Percentiles rank a stretch among this genome's conserved stretches.
phyloP scores from a whole-genome alignment of 192 early-diverging fungal species.

The Backusella morwellensis region DNA sequence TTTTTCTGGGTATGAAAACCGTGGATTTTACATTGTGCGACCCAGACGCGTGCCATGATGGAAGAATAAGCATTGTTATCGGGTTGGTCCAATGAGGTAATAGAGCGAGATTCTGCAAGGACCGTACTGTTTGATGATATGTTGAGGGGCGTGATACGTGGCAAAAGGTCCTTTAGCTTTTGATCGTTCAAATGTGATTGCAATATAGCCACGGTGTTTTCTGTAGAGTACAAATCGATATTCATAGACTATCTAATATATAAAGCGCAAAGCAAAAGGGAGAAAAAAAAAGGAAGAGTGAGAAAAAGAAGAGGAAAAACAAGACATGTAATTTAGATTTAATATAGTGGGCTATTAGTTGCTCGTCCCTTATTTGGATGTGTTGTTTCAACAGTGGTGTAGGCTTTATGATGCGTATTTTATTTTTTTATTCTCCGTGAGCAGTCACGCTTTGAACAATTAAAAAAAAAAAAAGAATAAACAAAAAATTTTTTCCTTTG shows the following conservation, averaged over 20 bases:
- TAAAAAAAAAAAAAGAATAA: neutral
- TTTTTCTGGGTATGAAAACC: constrained; percentile 2
- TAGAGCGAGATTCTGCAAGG: neutral
- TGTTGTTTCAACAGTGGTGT: neutral
- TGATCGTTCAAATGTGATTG: neutral
- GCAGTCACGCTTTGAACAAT: neutral
- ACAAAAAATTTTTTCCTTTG: constrained; percentile 3
- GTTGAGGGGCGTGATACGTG: neutral
- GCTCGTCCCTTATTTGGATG: neutral
- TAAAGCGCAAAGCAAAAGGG: neutral
- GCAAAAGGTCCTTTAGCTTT: neutral
- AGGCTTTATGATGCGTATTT: too few species aligned
- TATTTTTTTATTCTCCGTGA: neutral
- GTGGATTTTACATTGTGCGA: constrained; percentile 2
- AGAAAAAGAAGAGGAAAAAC: neutral
- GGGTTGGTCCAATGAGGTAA: neutral
- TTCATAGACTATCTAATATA: neutral
- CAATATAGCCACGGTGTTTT: neutral
- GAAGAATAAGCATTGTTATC: neutral
- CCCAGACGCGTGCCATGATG: neutral
- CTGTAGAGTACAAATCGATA: neutral
- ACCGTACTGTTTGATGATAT: neutral
- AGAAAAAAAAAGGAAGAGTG: neutral
- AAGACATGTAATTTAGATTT: neutral
- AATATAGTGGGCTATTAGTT: neutral